Conservation (phyloP, 441 rosid species). For the Mallotus japonicus region DNA sequence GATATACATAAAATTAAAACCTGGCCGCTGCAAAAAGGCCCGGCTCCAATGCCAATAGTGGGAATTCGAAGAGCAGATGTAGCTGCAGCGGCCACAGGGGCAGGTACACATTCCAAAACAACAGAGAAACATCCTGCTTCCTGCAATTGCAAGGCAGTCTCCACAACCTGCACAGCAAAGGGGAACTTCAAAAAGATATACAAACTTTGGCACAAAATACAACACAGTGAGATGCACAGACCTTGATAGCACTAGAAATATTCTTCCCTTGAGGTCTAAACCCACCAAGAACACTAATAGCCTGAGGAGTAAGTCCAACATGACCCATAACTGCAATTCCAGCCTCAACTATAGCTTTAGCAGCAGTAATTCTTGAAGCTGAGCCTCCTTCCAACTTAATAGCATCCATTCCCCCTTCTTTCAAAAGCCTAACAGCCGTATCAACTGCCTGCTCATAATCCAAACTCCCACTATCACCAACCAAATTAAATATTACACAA, state of each 20-base stretch:
- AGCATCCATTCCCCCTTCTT: slow-evolving; percentile 96
- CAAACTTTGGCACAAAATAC: not conserved
- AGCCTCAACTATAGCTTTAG: slow-evolving; percentile 80
- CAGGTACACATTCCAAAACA: slow-evolving; percentile 83
- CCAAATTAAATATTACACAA: not conserved
- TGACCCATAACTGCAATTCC: slow-evolving; percentile 96
- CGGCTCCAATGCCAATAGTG: slow-evolving; percentile 90
- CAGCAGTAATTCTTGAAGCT: slow-evolving; percentile 70
- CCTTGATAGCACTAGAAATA: slow-evolving; percentile 78
- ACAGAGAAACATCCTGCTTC: slow-evolving; percentile 87
- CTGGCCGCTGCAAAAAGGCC: slow-evolving; percentile 93
- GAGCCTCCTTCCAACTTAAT: slow-evolving; percentile 91
- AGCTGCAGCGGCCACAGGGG: slow-evolving; percentile 92
- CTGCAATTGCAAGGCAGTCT: slow-evolving; percentile 86
- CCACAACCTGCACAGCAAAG: slow-evolving; percentile 57
- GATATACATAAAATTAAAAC: slow-evolving; percentile 31
- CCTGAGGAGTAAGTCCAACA: slow-evolving; percentile 93
- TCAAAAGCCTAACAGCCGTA: slow-evolving; percentile 70
- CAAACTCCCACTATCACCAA: slow-evolving; percentile 34
- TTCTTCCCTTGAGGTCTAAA: slow-evolving; percentile 88
- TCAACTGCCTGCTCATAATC: slow-evolving; percentile 75
- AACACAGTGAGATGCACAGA: slow-evolving; percentile 19
- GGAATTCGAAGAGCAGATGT: slow-evolving; percentile 80
- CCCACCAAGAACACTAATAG: slow-evolving; percentile 91
- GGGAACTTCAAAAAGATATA: not conserved